phyloP scores from a whole-genome alignment of 2,329 filamentous ascomycete genomes.

The Trichoderma oligosporum region DNA sequence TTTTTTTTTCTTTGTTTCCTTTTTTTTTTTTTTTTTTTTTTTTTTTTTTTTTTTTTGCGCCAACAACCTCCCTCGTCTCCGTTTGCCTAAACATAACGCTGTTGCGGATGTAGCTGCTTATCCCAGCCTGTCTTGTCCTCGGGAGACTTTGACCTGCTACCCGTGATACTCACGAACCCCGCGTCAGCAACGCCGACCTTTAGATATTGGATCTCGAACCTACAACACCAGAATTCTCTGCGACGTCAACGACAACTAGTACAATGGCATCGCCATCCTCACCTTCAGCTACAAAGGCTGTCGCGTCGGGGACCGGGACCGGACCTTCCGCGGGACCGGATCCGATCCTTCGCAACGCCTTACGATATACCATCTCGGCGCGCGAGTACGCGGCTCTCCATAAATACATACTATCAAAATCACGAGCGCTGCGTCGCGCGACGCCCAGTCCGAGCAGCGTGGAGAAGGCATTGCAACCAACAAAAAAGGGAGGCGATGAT shows the following conservation, averaged over 20 bases:
- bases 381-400: slow-evolving; percentile 84
- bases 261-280: slow-evolving; percentile 6
- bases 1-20: no score
- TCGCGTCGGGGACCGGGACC: background rate
- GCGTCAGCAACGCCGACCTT: background rate
- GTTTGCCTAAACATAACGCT: background rate
- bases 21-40: no score
- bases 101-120: background rate
- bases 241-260: background rate
- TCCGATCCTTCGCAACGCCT: slow-evolving; percentile 75
- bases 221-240: background rate
- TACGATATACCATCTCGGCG: slow-evolving; percentile 81
- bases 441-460: slow-evolving; percentile 55
- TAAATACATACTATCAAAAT: slow-evolving; percentile 74
- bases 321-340: slow-evolving; percentile 40
- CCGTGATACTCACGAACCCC: background rate
- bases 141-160: background rate
- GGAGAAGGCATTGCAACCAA: slow-evolving; percentile 37
- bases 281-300: background rate
- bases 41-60: no score
- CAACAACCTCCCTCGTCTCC: background rate
- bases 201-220: background rate
- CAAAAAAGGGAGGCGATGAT: slow-evolving; percentile 48
- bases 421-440: slow-evolving; percentile 52
- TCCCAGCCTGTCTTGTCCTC: background rate